phyloP scores from a whole-genome alignment of 306 rosid genomes.

The Fragaria nilgerrensis region DNA sequence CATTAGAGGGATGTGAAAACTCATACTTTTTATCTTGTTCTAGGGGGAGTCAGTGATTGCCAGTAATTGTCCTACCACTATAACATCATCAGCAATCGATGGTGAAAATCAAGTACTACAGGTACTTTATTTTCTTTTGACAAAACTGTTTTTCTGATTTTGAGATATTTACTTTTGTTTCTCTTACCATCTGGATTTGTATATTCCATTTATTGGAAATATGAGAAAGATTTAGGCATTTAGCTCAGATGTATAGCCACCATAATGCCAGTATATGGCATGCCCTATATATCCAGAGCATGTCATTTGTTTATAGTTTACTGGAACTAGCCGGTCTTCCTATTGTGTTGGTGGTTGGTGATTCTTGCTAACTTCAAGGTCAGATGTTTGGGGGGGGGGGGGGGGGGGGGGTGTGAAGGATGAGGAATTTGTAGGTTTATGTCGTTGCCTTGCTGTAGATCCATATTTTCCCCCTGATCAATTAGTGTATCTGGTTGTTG shows the following conservation, averaged over 20 bases:
- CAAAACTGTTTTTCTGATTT: neutral
- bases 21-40: slow-evolving; percentile 4
- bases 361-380: neutral
- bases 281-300: neutral
- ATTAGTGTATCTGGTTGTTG: neutral
- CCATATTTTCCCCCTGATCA: neutral
- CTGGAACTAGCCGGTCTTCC: neutral
- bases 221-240: neutral
- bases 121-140: neutral
- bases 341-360: neutral
- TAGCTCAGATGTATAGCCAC: neutral
- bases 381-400: neutral
- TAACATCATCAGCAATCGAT: slow-evolving; percentile 4
- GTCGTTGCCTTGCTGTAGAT: neutral
- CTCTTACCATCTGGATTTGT: neutral
- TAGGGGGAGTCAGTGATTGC: slow-evolving; percentile 32
- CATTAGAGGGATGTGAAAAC: slow-evolving; percentile 9
- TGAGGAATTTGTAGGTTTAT: neutral
- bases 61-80: slow-evolving; percentile 12
- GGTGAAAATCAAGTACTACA: slow-evolving; percentile 19
- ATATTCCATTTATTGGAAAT: neutral
- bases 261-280: neutral
- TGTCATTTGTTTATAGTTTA: neutral
- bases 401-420: neutral
- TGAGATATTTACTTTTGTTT: neutral